Base-by-base conservation (phyloP, 495 filamentous ascomycete species). In the Neurospora hispaniola region DNA sequence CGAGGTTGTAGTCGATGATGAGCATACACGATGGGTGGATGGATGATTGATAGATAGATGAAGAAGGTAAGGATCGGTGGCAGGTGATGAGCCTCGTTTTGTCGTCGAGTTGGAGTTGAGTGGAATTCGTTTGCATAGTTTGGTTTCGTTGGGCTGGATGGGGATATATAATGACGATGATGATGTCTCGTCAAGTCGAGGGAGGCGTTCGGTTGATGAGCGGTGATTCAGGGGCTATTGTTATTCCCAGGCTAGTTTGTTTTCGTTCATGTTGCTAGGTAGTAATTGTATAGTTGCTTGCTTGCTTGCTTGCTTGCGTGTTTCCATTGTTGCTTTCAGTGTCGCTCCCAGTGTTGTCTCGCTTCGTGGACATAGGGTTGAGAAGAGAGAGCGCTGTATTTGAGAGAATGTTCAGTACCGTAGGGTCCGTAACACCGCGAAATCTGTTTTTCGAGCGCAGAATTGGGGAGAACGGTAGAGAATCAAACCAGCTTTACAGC, bases 311-410 rank as follows among this genome's bases (percentile, higher is more conserved):
- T 31, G 44, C 20, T 31, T 16, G 27, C 27, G 1, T 31, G 40
- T 41, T 41, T 11, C 9, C 9, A 20, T 27, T 27, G 20, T 54
- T 27, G 27, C 23, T 62, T 31, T 3, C 54, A 31, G 12, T 23
- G 46, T 27, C 23, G 23, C 23, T 62, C 16, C 6, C 54, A 31
- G 12, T 31, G n/a, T 48, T 9, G 23, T 35, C 5, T 62, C 54
- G 23, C 31, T 31, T 23, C 14, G 23, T 62, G 54, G 54, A 62
- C 16, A 31, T 62, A 12, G 23, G 0, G 12, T 54, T 23, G 41
- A 11, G 41, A 69, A 31, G 31, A 20, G 40, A 20, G 42, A 76
- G 42, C 71, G 73, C 31, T 69, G 48, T 40, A 74, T 66, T 44
- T 42, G 31, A 38, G 20, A 18, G 38, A 18, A 74, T 10, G 5